Percentiles rank a stretch among this genome's conserved stretches.
Evolutionary conservation across 2,329 filamentous ascomycete species (phyloP).

Genomic region (Aureobasidium sp.): DNA sequence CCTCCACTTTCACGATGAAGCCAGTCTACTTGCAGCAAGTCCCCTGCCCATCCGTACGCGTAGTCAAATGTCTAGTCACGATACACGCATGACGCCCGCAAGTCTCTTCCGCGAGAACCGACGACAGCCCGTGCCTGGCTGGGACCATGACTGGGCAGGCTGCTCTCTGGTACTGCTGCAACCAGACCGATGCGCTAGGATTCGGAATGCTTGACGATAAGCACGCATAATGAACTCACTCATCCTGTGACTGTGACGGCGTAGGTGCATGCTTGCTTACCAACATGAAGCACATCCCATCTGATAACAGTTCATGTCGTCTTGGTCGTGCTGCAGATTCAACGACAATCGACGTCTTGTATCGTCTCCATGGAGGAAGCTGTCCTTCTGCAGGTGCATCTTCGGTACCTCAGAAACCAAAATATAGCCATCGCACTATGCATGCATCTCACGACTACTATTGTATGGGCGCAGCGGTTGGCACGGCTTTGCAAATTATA

Average conservation of each 20-base stretch:
- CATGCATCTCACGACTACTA: slow-evolving; percentile 9
- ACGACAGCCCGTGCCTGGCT: not conserved
- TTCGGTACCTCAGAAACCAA: not conserved
- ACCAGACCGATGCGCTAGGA: not conserved
- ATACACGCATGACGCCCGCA: not conserved
- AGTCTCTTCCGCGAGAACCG: slow-evolving; percentile 6
- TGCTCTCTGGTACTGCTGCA: not conserved
- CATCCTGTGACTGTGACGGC: slow-evolving; percentile 7
- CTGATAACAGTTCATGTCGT: not conserved
- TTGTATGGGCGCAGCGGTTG: slow-evolving; percentile 12
- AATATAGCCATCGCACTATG: not conserved
- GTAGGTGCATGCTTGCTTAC: not conserved
- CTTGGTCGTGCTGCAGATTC: slow-evolving; percentile 7
- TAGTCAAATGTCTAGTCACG: not conserved
- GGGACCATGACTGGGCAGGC: not conserved
- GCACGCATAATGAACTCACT: slow-evolving; percentile 1
- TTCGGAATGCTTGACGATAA: slow-evolving; percentile 1
- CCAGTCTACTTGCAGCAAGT: slow-evolving; percentile 14
- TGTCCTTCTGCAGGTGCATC: not conserved
- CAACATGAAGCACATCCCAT: slow-evolving; percentile 4
- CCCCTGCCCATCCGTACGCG: slow-evolving; percentile 17
- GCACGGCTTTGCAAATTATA: slow-evolving; percentile 12
- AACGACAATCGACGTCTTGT: slow-evolving; percentile 1
- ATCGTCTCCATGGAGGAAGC: not conserved
- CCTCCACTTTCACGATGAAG: slow-evolving; percentile 16